phyloP scores from a whole-genome alignment of 192 early-diverging fungal genomes.

The Diversispora eburnea region DNA sequence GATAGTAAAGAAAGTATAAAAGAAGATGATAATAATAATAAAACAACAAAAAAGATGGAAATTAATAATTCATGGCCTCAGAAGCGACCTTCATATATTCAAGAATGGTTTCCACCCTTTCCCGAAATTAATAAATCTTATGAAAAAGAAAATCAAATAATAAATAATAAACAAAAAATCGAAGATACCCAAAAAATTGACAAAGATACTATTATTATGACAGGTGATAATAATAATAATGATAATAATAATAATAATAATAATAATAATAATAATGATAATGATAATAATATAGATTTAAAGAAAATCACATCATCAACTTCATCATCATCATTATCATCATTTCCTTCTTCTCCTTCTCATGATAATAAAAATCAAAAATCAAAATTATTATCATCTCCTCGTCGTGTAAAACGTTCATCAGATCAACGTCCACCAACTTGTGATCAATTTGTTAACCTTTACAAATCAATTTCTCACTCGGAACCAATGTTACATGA shows the following conservation, averaged over 20 bases:
- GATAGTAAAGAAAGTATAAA: no score
- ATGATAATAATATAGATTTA: background rate
- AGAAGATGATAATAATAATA: no score
- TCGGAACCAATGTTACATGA: background rate
- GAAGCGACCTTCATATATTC: conserved; percentile 6
- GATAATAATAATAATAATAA: background rate
- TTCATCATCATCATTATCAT: no score
- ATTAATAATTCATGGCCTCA: background rate
- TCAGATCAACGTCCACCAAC: background rate
- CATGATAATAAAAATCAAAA: background rate
- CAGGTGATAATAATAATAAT: background rate
- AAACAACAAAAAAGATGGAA: no score
- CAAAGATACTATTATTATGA: no score
- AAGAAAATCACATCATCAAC: background rate
- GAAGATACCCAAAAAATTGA: no score
- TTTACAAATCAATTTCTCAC: background rate
- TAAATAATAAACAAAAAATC: background rate
- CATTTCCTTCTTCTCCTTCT: no score
- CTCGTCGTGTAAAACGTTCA: background rate
- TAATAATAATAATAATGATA: background rate
- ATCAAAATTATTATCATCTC: background rate
- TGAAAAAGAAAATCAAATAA: background rate
- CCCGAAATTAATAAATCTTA: background rate
- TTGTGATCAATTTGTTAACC: background rate
- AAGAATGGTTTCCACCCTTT: conserved; percentile 10